Evolutionary conservation across 2,329 filamentous ascomycete genomes (phyloP).

Genomic region (Penicillium sp.): DNA sequence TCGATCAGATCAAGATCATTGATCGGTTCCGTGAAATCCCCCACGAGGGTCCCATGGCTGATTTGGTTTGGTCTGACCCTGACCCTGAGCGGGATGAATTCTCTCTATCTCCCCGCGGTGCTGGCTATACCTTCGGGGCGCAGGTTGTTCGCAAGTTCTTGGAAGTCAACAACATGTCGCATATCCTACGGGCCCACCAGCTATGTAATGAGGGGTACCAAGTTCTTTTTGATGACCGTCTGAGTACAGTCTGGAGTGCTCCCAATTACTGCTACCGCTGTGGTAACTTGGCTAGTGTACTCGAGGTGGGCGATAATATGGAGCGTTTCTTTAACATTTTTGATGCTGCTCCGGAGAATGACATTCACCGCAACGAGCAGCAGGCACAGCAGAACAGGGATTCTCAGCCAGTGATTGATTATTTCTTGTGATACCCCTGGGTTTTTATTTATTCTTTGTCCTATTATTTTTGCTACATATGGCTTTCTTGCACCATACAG

Average conservation of each 20-base stretch:
- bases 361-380: constrained; percentile 78
- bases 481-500: constrained; percentile 27
- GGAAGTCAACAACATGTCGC: constrained; percentile 95
- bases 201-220: constrained; percentile 98
- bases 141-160: constrained; percentile 99
- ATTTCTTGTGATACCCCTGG: constrained; percentile 65
- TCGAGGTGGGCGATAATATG: constrained; percentile 91
- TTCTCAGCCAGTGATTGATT: constrained; percentile 70
- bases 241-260: constrained; percentile 97
- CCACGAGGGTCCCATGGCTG: constrained; percentile 99
- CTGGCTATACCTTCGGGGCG: constrained; percentile 95
- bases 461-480: constrained; percentile 15
- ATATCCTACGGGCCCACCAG: constrained; percentile 97
- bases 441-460: constrained; percentile 23
- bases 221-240: constrained; percentile 88
- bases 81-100: constrained; percentile 98
- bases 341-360: constrained; percentile 90
- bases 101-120: constrained; percentile 86
- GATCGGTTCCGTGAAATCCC: constrained; percentile 98
- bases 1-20: constrained; percentile 99
- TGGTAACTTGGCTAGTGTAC: constrained; percentile 94
- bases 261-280: constrained; percentile 96
- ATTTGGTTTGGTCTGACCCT: constrained; percentile 97
- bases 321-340: constrained; percentile 98
- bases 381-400: constrained; percentile 69